A percentile compares a stretch with the other conserved stretches of the same genome.
Conservation (phyloP, 148 eudicot species). For the Vaccinium vitisidaea region DNA sequence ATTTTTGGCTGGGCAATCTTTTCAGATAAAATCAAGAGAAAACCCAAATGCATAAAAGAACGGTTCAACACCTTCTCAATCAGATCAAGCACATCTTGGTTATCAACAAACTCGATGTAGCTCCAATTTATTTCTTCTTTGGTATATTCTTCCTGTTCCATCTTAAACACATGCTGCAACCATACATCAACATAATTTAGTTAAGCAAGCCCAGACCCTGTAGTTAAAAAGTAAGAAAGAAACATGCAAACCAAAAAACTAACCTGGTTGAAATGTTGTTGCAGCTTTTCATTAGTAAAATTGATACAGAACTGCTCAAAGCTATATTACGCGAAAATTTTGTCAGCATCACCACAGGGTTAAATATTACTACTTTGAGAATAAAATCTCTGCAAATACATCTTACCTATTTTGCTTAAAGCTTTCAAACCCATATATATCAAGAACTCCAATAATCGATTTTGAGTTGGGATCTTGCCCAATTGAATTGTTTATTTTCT, state of each 20-base stretch:
- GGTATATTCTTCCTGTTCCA: slow-evolving; percentile 99
- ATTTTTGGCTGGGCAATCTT: background rate
- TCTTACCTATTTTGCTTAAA: slow-evolving; percentile 81
- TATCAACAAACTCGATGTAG: slow-evolving; percentile 97
- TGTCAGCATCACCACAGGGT: slow-evolving; percentile 19
- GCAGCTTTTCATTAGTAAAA: slow-evolving; percentile 97
- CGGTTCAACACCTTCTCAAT: slow-evolving; percentile 78
- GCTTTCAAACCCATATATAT: slow-evolving; percentile 87
- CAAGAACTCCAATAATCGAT: slow-evolving; percentile 84
- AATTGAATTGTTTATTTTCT: slow-evolving; percentile 83
- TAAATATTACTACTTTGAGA: slow-evolving; percentile 10
- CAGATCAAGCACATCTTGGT: slow-evolving; percentile 91
- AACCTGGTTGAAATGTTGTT: slow-evolving; percentile 99
- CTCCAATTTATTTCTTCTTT: slow-evolving; percentile 97
- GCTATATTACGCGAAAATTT: slow-evolving; percentile 35
- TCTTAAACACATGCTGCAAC: slow-evolving; percentile 98
- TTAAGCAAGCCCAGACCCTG: slow-evolving; percentile 19
- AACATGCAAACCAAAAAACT: slow-evolving; percentile 16
- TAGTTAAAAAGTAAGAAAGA: slow-evolving; percentile 14
- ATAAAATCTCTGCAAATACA: background rate
- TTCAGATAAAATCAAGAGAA: background rate
- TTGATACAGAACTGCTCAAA: slow-evolving; percentile 99
- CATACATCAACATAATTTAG: slow-evolving; percentile 21
- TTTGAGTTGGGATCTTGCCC: slow-evolving; percentile 97
- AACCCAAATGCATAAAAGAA: slow-evolving; percentile 1